phyloP scores from a whole-genome alignment of 2,329 filamentous ascomycete species.

The Xylariomycetidae sp. region DNA sequence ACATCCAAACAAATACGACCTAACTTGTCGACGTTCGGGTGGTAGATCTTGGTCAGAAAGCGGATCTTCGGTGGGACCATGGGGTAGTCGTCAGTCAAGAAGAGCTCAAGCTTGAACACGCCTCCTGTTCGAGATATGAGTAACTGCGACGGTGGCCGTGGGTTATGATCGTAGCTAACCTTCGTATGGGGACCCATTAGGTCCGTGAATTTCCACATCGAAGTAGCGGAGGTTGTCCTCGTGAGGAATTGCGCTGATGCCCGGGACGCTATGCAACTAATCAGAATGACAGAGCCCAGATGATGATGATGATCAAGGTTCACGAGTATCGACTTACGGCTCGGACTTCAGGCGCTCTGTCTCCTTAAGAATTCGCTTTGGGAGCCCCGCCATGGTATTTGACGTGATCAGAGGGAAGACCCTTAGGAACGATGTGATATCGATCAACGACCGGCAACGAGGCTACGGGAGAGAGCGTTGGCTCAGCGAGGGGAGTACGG shows the following conservation, averaged over 20 bases:
- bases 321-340: slow-evolving; percentile 72
- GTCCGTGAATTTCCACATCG: slow-evolving; percentile 93
- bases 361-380: slow-evolving; percentile 97
- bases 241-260: slow-evolving; percentile 91
- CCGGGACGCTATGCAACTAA: slow-evolving; percentile 64
- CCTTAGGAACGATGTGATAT: too few species aligned
- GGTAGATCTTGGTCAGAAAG: slow-evolving; percentile 98
- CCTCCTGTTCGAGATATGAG: slow-evolving; percentile 61
- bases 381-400: slow-evolving; percentile 68
- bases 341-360: slow-evolving; percentile 95
- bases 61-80: slow-evolving; percentile 99
- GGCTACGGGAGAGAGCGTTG: too few species aligned
- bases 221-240: slow-evolving; percentile 98
- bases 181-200: slow-evolving; percentile 89
- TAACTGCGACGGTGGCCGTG: too few species aligned
- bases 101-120: slow-evolving; percentile 94
- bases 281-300: too few species aligned
- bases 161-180: slow-evolving; percentile 56
- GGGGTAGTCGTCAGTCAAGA: slow-evolving; percentile 96
- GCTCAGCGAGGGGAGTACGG: too few species aligned
- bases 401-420: too few species aligned
- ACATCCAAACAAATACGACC: slow-evolving; percentile 97
- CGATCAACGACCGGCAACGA: too few species aligned
- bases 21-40: slow-evolving; percentile 97
- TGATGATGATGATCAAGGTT: too few species aligned